Conservation (phyloP, 139 green algal species). For the Chlamydomonas sp. region DNA sequence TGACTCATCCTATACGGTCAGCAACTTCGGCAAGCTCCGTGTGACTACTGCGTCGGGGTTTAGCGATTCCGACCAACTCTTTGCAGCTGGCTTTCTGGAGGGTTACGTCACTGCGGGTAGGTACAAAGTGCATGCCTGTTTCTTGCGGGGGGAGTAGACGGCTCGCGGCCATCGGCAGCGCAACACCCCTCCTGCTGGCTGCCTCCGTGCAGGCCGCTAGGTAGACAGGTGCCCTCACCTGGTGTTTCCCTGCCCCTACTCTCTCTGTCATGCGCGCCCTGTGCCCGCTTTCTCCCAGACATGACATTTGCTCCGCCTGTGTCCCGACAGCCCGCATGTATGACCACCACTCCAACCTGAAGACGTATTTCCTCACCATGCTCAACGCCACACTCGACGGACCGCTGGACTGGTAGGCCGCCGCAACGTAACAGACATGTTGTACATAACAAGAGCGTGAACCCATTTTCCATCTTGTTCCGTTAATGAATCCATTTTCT, state of each 20-base stretch:
- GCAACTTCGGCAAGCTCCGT: slow-evolving; percentile 75
- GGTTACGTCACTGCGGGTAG: slow-evolving; percentile 67
- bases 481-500: not conserved
- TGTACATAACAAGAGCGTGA: not conserved
- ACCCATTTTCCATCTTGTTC: not conserved
- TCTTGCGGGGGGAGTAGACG: not conserved
- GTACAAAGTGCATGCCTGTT: not conserved
- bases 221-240: too few species aligned
- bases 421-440: not conserved
- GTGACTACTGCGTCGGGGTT: slow-evolving; percentile 1
- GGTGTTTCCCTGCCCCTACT: not conserved
- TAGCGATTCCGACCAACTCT: slow-evolving; percentile 40
- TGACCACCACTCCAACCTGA: slow-evolving; percentile 69
- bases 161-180: not conserved
- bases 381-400: slow-evolving; percentile 55
- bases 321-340: slow-evolving; percentile 46
- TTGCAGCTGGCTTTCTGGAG: slow-evolving; percentile 70
- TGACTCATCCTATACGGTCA: slow-evolving; percentile 51
- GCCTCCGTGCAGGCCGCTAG: not conserved
- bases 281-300: not conserved
- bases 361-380: slow-evolving; percentile 58
- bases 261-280: not conserved
- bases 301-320: not conserved
- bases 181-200: not conserved
- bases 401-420: slow-evolving; percentile 42